phyloP scores from a whole-genome alignment of 2,329 filamentous ascomycete genomes.

The Ceratocystiopsis sp. region DNA sequence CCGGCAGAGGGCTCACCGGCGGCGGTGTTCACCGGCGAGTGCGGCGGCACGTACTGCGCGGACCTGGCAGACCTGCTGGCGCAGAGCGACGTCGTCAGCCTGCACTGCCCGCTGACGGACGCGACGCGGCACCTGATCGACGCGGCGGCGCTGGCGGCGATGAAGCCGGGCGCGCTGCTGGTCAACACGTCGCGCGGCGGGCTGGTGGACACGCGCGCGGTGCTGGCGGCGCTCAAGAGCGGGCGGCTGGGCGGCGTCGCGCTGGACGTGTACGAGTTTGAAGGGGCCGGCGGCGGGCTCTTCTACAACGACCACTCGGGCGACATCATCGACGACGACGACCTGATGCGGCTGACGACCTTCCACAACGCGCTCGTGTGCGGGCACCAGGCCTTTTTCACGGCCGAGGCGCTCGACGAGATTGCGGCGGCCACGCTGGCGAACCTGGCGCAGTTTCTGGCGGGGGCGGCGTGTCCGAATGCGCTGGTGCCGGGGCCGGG shows the following conservation, averaged over 20 bases:
- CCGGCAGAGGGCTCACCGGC: too few relatives aligned
- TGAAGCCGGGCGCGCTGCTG: conserved; percentile 43
- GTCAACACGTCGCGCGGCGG: conserved; percentile 54
- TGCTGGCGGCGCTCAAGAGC: conserved; percentile 43
- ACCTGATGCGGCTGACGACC: conserved; percentile 47
- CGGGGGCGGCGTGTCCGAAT: conserved; percentile 18
- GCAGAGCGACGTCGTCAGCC: conserved; percentile 41
- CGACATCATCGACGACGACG: conserved; percentile 49
- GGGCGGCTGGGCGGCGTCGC: conserved; percentile 44
- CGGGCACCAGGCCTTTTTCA: conserved; percentile 56
- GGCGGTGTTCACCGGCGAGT: conserved; percentile 24
- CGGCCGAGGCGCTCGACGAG: conserved; percentile 44
- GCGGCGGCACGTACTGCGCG: conserved; percentile 31
- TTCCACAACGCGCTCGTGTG: conserved; percentile 52
- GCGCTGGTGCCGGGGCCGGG: conserved; percentile 17
- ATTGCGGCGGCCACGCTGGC: conserved; percentile 42
- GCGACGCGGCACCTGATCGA: conserved; percentile 45
- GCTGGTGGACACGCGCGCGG: conserved; percentile 41
- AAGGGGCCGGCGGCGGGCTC: conserved; percentile 29
- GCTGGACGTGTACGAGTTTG: conserved; percentile 52
- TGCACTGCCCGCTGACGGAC: conserved; percentile 49
- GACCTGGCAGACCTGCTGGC: conserved; percentile 36
- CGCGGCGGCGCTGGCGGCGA: conserved; percentile 28
- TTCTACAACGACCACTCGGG: conserved; percentile 51
- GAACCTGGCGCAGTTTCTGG: conserved; percentile 33